Evolutionary conservation across 73 alveolate species (phyloP).

Genomic region (Vitrella brassicaformis): DNA sequence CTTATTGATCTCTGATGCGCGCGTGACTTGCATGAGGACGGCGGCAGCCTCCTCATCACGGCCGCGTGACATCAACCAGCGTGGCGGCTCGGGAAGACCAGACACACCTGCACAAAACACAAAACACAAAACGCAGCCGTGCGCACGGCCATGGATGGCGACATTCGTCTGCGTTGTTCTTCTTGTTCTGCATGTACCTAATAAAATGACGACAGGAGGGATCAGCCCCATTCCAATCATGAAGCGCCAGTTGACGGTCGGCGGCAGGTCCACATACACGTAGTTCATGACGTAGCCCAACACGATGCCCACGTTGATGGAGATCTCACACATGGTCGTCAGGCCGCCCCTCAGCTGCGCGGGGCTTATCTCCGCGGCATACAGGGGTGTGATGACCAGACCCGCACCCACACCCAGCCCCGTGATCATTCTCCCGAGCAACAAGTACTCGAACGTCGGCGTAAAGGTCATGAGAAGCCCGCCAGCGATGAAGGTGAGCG

Average conservation of each 20-base stretch:
- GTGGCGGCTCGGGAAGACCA: too few relatives aligned
- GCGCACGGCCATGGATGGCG: too few relatives aligned
- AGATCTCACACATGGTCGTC: background rate
- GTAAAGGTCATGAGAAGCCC: background rate
- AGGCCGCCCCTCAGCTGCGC: background rate
- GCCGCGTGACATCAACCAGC: too few relatives aligned
- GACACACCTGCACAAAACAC: too few relatives aligned
- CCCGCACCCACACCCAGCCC: background rate
- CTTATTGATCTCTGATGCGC: too few relatives aligned
- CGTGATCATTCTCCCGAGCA: background rate
- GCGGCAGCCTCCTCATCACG: too few relatives aligned
- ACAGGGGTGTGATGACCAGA: background rate
- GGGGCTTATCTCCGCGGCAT: background rate
- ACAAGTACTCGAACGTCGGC: background rate
- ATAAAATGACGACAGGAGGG: background rate
- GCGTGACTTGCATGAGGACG: too few relatives aligned
- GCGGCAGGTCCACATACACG: background rate
- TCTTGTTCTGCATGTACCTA: too few relatives aligned
- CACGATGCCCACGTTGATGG: background rate
- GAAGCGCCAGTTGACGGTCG: background rate
- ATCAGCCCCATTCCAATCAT: background rate
- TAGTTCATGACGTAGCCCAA: background rate
- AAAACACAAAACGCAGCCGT: too few relatives aligned
- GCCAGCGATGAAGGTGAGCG: background rate
- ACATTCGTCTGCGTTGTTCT: too few relatives aligned